A percentile compares a stretch with the other conserved stretches of the same genome.
These are phyloP conservation scores for Conoideocrella luteorostrata DNA, from an alignment of 2,329 filamentous ascomycete species.

Conservation along the genomic window DNA sequence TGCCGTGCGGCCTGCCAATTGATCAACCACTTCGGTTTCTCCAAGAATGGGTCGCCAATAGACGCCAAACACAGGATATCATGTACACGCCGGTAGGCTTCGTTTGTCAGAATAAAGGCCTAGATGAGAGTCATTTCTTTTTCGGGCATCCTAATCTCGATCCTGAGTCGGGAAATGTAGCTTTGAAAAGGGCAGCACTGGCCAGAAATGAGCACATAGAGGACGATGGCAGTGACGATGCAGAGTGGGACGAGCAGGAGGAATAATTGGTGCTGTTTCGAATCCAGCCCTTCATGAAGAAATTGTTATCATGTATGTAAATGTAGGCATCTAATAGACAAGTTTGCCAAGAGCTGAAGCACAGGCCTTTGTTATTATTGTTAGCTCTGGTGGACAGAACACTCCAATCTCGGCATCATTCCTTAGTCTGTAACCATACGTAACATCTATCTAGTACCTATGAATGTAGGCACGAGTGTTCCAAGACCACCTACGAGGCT, in stretches of 20 bases:
- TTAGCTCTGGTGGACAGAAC: no score
- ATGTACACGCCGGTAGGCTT: slow-evolving; percentile 53
- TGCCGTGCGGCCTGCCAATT: slow-evolving; percentile 1
- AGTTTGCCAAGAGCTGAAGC: no score
- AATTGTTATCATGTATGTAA: no score
- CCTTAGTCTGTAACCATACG: no score
- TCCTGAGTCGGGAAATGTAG: background rate
- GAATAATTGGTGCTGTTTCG: no score
- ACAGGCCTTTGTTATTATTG: no score
- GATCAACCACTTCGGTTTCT: slow-evolving; percentile 37
- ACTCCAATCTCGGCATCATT: no score
- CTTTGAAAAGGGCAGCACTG: background rate
- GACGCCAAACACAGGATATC: slow-evolving; percentile 49
- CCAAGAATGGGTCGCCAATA: slow-evolving; percentile 48
- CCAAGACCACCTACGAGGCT: no score
- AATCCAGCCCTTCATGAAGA: no score
- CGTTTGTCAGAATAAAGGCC: slow-evolving; percentile 40
- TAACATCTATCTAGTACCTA: no score
- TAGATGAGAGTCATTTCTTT: slow-evolving; percentile 42
- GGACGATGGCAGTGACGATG: background rate
- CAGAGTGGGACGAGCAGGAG: background rate
- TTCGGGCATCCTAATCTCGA: slow-evolving; percentile 25
- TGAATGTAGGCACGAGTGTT: no score
- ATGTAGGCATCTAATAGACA: no score
- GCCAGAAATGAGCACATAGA: background rate